These are phyloP conservation scores for Pezicula rhizophila DNA, from an alignment of 2,329 filamentous ascomycete species.

Conservation along the genomic window DNA sequence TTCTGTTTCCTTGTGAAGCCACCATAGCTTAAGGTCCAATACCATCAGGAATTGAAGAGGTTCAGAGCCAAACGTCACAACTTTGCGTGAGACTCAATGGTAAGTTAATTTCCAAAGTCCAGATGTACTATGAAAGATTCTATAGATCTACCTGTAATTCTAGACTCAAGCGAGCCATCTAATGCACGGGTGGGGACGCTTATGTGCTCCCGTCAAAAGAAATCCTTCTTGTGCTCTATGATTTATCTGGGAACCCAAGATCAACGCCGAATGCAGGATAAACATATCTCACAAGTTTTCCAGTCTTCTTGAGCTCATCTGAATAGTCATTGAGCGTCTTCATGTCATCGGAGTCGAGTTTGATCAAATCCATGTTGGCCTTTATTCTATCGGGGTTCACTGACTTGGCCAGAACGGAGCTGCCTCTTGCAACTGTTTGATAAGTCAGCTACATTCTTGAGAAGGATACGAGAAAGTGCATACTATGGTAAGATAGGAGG, in stretches of 20 bases:
- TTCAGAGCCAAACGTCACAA: too few species aligned
- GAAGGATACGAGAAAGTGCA: constrained; percentile 23
- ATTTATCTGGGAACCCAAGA: constrained; percentile 63
- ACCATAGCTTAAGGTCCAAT: too few species aligned
- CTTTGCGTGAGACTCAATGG: too few species aligned
- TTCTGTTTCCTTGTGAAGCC: too few species aligned
- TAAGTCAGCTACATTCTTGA: constrained; percentile 4
- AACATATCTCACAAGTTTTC: constrained; percentile 55
- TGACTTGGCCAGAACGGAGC: constrained; percentile 68
- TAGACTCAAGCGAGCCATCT: too few species aligned
- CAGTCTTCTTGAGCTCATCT: constrained; percentile 38
- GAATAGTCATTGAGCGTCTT: constrained; percentile 50
- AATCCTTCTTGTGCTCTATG: constrained; percentile 3
- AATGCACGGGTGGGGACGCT: too few species aligned
- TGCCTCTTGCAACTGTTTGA: constrained; percentile 55
- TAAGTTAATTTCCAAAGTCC: too few species aligned
- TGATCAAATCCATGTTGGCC: constrained; percentile 61
- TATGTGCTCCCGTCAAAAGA: background rate
- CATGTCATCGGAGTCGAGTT: constrained; percentile 58
- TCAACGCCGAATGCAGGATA: constrained; percentile 64
- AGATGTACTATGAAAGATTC: too few species aligned
- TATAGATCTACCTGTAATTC: too few species aligned
- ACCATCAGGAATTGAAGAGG: too few species aligned
- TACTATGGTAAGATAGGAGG: constrained; percentile 67
- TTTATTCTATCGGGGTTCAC: constrained; percentile 63